A percentile compares a stretch with the other conserved stretches of the same genome.
Evolutionary conservation across 1,284 basidiomycete species (phyloP).

Genomic region (Mycena citricolor): DNA sequence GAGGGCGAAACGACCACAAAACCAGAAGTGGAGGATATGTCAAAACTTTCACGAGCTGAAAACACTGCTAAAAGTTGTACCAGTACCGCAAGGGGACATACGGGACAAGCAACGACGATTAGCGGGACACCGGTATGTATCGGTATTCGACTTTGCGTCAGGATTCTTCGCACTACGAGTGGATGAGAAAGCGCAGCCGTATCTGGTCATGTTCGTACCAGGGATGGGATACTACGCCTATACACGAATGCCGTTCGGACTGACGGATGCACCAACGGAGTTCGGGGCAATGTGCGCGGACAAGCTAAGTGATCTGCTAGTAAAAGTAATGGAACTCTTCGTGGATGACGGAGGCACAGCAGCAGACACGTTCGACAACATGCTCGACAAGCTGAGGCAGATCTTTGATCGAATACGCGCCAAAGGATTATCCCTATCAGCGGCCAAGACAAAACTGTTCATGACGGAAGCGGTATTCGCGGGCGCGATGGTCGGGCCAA

Average conservation of each 20-base stretch:
- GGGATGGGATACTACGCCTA: conserved; percentile 39
- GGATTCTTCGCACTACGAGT: conserved; percentile 33
- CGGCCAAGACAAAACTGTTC: conserved; percentile 33
- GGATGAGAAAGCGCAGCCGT: conserved; percentile 30
- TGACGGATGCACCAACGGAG: conserved; percentile 40
- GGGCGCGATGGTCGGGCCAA: conserved; percentile 29
- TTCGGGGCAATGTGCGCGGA: conserved; percentile 36
- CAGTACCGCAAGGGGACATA: conserved; percentile 37
- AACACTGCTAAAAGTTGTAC: conserved; percentile 21
- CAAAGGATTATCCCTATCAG: conserved; percentile 30
- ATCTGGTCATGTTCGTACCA: conserved; percentile 38
- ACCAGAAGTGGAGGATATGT: conserved; percentile 31
- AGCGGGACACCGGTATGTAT: conserved; percentile 32
- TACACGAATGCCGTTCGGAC: conserved; percentile 38
- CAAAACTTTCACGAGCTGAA: conserved; percentile 31
- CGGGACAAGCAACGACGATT: conserved; percentile 33
- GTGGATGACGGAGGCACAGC: conserved; percentile 33
- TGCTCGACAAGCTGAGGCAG: conserved; percentile 22
- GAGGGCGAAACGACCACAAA: conserved; percentile 24
- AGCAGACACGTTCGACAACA: conserved; percentile 27
- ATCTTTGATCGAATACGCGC: conserved; percentile 26
- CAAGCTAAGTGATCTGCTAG: conserved; percentile 31
- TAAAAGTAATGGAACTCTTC: conserved; percentile 30
- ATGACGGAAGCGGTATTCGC: conserved; percentile 33
- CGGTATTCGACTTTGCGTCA: conserved; percentile 32